These are phyloP conservation scores for Podospora conica DNA, from an alignment of 495 filamentous ascomycete species.

Conservation along the genomic window DNA sequence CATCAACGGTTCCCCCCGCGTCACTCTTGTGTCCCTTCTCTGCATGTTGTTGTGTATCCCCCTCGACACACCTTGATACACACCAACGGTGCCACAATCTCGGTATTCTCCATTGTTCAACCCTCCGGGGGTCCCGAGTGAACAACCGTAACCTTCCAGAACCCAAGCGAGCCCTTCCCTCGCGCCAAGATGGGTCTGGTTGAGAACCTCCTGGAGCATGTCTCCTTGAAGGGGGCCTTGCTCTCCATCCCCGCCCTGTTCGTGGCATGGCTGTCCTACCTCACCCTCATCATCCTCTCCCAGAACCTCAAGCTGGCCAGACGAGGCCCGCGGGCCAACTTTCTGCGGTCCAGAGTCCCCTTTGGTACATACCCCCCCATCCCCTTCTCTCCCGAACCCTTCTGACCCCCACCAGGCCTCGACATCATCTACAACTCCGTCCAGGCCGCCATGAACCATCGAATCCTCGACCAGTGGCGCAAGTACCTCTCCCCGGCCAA, in stretches of 20 bases:
- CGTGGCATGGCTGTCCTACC: constrained; percentile 23
- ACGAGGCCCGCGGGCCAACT: constrained; percentile 31
- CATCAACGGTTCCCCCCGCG: neutral
- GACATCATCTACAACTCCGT: constrained; percentile 54
- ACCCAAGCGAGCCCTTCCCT: neutral
- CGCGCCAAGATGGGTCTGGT: constrained; percentile 36
- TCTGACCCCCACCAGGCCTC: constrained; percentile 42
- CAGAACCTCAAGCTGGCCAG: constrained; percentile 35
- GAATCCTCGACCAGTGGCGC: constrained; percentile 57
- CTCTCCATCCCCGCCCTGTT: constrained; percentile 24
- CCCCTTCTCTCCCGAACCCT: neutral
- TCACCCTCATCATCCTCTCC: constrained; percentile 19
- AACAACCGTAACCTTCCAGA: neutral
- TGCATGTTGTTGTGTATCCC: neutral
- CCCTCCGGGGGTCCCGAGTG: neutral
- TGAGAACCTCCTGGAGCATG: constrained; percentile 29
- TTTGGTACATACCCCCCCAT: constrained; percentile 20
- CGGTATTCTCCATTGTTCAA: neutral
- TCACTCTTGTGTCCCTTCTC: neutral
- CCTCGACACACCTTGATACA: neutral
- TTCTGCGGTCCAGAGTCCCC: constrained; percentile 22
- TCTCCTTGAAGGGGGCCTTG: constrained; percentile 29
- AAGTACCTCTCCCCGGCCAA: constrained; percentile 36
- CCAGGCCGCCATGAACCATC: constrained; percentile 41
- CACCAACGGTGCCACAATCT: neutral